Conservation (phyloP, 257 asterid species). For the Solanum sejunctum region DNA sequence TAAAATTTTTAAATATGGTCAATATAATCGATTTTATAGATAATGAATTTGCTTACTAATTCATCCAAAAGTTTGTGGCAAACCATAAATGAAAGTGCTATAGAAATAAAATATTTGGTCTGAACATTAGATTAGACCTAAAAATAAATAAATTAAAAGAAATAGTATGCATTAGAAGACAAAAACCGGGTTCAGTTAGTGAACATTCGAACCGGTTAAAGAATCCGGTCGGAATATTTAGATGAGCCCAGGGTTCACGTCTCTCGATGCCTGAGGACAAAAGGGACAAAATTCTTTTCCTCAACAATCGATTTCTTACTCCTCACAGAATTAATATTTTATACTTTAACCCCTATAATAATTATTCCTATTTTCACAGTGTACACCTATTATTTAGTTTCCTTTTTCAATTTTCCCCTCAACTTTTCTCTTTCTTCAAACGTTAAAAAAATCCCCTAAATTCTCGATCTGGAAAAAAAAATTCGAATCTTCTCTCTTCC, state of each 20-base stretch:
- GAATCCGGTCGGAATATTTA: conserved; percentile 14
- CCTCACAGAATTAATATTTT: background rate
- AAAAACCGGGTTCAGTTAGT: background rate
- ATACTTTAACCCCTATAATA: background rate
- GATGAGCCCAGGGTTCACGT: conserved; percentile 18
- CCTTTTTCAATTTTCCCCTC: background rate
- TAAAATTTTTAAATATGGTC: background rate
- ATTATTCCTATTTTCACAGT: background rate
- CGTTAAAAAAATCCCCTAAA: background rate
- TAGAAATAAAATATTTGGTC: background rate
- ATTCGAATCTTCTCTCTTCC: conserved; percentile 1
- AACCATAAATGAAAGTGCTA: background rate
- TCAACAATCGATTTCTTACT: background rate
- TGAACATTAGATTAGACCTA: background rate
- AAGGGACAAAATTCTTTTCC: conserved; percentile 13
- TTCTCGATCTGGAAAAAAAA: conserved; percentile 13
- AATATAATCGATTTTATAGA: background rate
- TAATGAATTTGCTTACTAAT: background rate
- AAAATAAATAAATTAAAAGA: background rate
- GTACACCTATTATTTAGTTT: background rate
- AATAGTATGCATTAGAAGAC: background rate
- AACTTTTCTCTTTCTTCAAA: background rate
- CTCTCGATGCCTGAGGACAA: conserved; percentile 2
- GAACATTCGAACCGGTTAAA: background rate
- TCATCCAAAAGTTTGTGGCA: background rate